Percentiles rank a stretch among this genome's conserved stretches.
Evolutionary conservation across 2,329 filamentous ascomycete genomes (phyloP).

Genomic region (Teratosphaeria pseudoeucalypti): DNA sequence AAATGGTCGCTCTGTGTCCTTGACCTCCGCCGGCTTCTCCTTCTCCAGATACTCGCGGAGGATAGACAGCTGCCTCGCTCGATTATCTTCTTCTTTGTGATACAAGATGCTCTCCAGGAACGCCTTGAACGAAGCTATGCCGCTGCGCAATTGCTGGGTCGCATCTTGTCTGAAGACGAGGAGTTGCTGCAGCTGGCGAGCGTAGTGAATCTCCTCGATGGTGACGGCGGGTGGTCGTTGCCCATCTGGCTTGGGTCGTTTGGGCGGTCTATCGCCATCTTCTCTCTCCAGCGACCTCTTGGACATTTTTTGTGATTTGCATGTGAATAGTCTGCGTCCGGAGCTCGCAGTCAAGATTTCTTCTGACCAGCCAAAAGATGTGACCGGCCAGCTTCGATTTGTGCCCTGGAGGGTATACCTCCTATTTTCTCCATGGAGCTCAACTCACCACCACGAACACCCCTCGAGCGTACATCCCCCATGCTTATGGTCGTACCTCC

Average conservation of each 20-base stretch:
- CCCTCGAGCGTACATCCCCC: too few species aligned
- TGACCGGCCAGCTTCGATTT: background rate
- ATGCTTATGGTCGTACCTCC: too few species aligned
- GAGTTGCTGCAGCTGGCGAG: slow-evolving; percentile 57
- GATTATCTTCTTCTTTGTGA: slow-evolving; percentile 40
- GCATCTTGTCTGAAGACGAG: slow-evolving; percentile 61
- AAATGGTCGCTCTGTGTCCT: slow-evolving; percentile 52
- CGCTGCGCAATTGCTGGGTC: slow-evolving; percentile 55
- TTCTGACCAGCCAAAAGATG: background rate
- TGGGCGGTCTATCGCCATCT: slow-evolving; percentile 19
- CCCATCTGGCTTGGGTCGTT: slow-evolving; percentile 17
- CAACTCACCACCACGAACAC: background rate
- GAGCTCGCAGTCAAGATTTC: background rate
- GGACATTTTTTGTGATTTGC: slow-evolving; percentile 13
- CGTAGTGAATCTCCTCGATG: slow-evolving; percentile 51
- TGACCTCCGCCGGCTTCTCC: slow-evolving; percentile 33
- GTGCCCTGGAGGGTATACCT: background rate
- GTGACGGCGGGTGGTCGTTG: slow-evolving; percentile 33
- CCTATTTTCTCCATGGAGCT: too few species aligned
- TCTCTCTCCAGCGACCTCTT: slow-evolving; percentile 17
- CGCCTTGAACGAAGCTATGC: slow-evolving; percentile 57
- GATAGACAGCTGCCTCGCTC: slow-evolving; percentile 45
- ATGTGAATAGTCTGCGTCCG: background rate
- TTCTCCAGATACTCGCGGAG: slow-evolving; percentile 57
- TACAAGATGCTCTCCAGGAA: slow-evolving; percentile 57